Base-by-base conservation (phyloP, 2,329 filamentous ascomycete genomes). In the Fusarium sp. region DNA sequence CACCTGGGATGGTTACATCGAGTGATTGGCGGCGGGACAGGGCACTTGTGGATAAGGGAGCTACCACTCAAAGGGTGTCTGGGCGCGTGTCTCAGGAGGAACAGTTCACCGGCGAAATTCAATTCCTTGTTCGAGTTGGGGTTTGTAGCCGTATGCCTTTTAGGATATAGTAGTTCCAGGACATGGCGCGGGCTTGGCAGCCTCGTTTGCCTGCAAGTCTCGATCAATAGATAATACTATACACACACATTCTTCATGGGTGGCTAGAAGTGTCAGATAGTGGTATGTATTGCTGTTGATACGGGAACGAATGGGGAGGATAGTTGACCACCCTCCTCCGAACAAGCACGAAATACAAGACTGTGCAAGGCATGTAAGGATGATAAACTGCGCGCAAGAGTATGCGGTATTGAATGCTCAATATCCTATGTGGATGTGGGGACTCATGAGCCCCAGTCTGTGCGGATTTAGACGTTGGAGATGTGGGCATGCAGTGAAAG, bases 1-100 rank as follows among this genome's bases (percentile, higher is more conserved):
- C 71, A 65, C 67, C 69, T 76, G 64, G 68, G 69, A 75, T 71
- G 76, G 76, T 78, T 78, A 76, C 76, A 78, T 78, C 65, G 69
- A 75, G 53, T 69, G 76, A 64, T 64, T 67, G 64, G 46, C 63
- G 67, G 64, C 67, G 67, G 63, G 67, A 69, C 71, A 65, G 63
- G 60, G 67, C 50, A 59, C 65, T 56, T 61, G 72, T 68, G 43
- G 67, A 73, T 52, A 67, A 78, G 69, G 50, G 67, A 71, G 74
- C 74, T 75, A 74, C 74, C 64, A 73, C 76, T 66, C 54, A 67
- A 65, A 75, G 71, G 74, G 75, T 75, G 77, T 65, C 75, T 78
- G 61, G 74, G 72, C 67, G 69, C 67, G 43, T 77, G 76, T 77
- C 73, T 78, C 76, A 78, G 73, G 76, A 77, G 53, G 71, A 69